These are phyloP conservation scores for Globisporangium splendens DNA, from an alignment of 352 stramenopile species.

Conservation along the genomic window DNA sequence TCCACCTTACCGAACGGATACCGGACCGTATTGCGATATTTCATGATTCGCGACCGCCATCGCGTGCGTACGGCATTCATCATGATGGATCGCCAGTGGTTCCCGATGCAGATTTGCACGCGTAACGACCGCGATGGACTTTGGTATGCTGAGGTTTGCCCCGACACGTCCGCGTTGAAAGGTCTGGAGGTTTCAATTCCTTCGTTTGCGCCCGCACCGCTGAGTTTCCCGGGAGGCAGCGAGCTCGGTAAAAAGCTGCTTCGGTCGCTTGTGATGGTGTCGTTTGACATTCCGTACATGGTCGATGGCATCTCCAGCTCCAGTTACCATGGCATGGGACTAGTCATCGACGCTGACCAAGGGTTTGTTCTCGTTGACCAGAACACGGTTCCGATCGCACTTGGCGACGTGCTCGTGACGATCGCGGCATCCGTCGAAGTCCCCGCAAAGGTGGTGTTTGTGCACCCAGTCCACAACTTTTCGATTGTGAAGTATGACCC, in stretches of 20 bases:
- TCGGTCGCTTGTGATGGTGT: conserved; percentile 86
- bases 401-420: conserved; percentile 86
- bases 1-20: conserved; percentile 70
- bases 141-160: conserved; percentile 52
- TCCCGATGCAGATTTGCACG: conserved; percentile 78
- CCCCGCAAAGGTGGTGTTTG: conserved; percentile 83
- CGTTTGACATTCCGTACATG: conserved; percentile 92
- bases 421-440: conserved; percentile 88
- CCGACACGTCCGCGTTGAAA: conserved; percentile 14
- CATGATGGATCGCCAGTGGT: conserved; percentile 89
- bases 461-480: conserved; percentile 92
- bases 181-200: conserved; percentile 29
- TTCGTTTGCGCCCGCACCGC: conserved; percentile 45
- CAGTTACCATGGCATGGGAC: conserved; percentile 85
- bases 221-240: conserved; percentile 71
- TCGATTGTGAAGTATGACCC: conserved; percentile 89
- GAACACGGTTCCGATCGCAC: conserved; percentile 87
- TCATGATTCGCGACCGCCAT: conserved; percentile 84
- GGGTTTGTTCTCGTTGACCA: conserved; percentile 92
- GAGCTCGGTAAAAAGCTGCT: conserved; percentile 68
- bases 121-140: conserved; percentile 70
- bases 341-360: conserved; percentile 79
- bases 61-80: conserved; percentile 84
- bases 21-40: conserved; percentile 82
- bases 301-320: conserved; percentile 89